Base-by-base conservation (phyloP, 2,329 filamentous ascomycete genomes). In the Fusarium acutatum region DNA sequence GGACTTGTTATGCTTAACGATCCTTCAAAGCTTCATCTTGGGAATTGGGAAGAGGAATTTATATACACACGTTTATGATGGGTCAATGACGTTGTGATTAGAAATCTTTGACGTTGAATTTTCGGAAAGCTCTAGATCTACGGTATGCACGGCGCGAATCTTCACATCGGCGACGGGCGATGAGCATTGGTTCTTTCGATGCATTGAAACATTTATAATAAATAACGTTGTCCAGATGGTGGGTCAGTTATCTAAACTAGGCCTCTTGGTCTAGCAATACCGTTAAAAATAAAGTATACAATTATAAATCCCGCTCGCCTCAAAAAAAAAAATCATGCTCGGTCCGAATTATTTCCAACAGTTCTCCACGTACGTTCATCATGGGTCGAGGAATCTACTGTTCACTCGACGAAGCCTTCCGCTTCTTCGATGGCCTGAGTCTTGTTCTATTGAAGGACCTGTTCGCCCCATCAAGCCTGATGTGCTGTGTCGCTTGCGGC, bases 361-460 rank as follows among this genome's bases (percentile, higher is more conserved):
- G 3, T 20, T 54, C 34, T 24, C 32, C 60, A 52, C 49, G 15
- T 38, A 46, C 20, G 8, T 41, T 28, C n/a, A 67, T 78, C 64
- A 78, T 41, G 67, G 38, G n/a, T 75, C 75, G 34, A 70, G 61
- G n/a, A 82, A 57, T 61, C 64, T 79, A 67, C 79, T 80, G 75
- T 81, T 84, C 30, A 79, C 75, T 59, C 79, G 79, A 50, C 82
- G 78, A 37, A 78, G 67, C 44, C 83, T 77, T 41, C 82, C 81
- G 40, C 82, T 84, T 54, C 83, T 77, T 34, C 83, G 77, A 32
- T 80, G 65, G 17, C 66, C 62, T 6, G 64, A 70, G 30, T 81
- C 78, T 44, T 78, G 72, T 28, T 75, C 73, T 43, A 46, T 57
- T 12, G 50, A 54, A 57, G 54, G 24, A 12, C 52, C 53, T 53